Base-by-base conservation (phyloP, 495 filamentous ascomycete species). In the Amphirosellinia nigrospora region DNA sequence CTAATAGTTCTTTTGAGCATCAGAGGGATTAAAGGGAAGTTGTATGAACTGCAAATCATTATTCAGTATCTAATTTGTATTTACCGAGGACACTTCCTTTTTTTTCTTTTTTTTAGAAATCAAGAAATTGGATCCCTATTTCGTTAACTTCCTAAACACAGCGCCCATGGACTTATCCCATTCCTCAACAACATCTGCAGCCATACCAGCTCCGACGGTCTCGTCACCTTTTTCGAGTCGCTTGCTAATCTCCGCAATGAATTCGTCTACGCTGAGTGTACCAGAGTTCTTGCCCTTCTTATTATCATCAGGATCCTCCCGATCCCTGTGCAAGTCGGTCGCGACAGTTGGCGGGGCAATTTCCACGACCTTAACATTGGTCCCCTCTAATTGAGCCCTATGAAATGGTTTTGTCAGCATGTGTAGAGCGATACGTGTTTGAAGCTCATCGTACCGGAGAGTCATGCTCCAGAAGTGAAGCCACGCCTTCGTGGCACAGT, bases 401-500 rank as follows among this genome's bases (percentile, higher is more conserved):
- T 36, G 15, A 23, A 2, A 11, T 0, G 41, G 10, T 15, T 21
- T 4, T 0, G n/a, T 60, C 41, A 60, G 34, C n/a, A 41, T 39
- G 4, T 1, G 23, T 13, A 23, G 0, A n/a, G 10, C 32, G 6
- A 8, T 60, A 28, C 21, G 26, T 38, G 9, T 13, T 8, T 4
- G 26, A 15, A 28, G 1, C 16, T 60, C 21, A 0, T 60, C 36
- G 7, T 41, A 60, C 34, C 56, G 74, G 30, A 87, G 77, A 52
- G 78, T 83, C 77, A 86, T 81, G 58, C 68, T 78, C 78, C 79
- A 86, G 72, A 81, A 85, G 71, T 85, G 85, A 53, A 82, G 19
- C 81, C 81, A 85, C 6, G 83, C 80, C 59, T 86, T 86, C 9
- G 82, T 85, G 15, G 78, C 84, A 70, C 83, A 81, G 70, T 87